Conservation (phyloP, 306 rosid genomes). For the Myrica gale region DNA sequence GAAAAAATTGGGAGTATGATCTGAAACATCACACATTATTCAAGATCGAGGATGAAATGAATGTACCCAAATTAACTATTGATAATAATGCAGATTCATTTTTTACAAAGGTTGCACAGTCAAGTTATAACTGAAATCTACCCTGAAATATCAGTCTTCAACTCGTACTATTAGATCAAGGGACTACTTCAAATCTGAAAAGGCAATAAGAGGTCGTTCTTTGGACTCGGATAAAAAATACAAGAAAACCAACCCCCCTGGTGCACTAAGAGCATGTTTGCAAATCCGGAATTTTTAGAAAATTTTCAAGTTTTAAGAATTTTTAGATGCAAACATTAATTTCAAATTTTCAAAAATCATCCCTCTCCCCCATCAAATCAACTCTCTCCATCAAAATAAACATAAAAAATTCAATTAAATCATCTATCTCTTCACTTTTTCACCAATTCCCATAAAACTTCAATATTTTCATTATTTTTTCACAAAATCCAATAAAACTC, state of each 20-base stretch:
- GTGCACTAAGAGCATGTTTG: neutral
- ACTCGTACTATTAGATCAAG: neutral
- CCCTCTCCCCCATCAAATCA: no score
- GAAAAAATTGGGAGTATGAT: constrained; percentile 11
- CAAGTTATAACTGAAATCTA: neutral
- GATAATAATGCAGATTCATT: constrained; percentile 13
- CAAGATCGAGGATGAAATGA: neutral
- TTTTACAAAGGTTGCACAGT: constrained; percentile 2
- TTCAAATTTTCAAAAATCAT: no score
- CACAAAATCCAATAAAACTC: no score
- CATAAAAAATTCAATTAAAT: no score
- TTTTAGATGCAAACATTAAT: no score
- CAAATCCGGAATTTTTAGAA: no score
- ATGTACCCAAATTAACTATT: neutral
- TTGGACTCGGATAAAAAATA: neutral
- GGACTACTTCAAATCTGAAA: neutral
- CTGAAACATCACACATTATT: neutral
- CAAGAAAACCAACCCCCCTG: neutral
- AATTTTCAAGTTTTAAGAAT: no score
- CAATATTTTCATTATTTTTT: no score
- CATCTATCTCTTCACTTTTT: no score
- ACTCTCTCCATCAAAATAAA: no score
- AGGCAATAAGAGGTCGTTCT: neutral
- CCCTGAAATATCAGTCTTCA: neutral
- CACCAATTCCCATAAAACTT: no score